Evolutionary conservation across 1,284 basidiomycete genomes (phyloP).

Genomic region (Cryptococcus amylolentus): DNA sequence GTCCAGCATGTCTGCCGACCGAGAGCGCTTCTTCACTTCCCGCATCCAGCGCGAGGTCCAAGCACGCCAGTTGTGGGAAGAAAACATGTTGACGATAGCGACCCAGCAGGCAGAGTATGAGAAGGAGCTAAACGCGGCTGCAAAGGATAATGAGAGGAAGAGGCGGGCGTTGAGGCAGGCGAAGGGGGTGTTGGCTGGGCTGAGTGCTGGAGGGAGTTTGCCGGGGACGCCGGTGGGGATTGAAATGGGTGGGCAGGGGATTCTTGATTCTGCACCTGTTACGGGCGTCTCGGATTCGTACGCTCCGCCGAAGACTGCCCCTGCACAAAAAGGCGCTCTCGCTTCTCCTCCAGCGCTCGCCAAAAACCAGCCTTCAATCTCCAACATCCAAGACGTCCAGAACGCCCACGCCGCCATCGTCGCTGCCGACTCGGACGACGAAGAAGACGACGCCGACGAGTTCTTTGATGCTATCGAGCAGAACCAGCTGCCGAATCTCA

Average conservation of each 20-base stretch:
- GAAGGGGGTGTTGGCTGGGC: slow-evolving; percentile 63
- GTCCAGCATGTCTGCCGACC: slow-evolving; percentile 65
- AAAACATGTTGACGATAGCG: slow-evolving; percentile 81
- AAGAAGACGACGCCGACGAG: slow-evolving; percentile 89
- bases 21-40: slow-evolving; percentile 75
- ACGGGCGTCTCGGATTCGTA: background rate
- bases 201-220: slow-evolving; percentile 26
- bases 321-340: background rate
- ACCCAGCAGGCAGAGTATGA: slow-evolving; percentile 83
- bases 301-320: slow-evolving; percentile 4
- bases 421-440: slow-evolving; percentile 51
- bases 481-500: slow-evolving; percentile 65
- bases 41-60: slow-evolving; percentile 66
- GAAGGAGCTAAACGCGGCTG: slow-evolving; percentile 59
- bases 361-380: background rate
- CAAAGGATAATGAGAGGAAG: slow-evolving; percentile 51
- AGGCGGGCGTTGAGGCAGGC: slow-evolving; percentile 58
- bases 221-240: slow-evolving; percentile 4
- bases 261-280: slow-evolving; percentile 13
- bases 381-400: slow-evolving; percentile 33
- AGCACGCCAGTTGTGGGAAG: slow-evolving; percentile 82
- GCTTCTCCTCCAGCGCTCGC: background rate
- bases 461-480: slow-evolving; percentile 96
- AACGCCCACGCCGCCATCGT: slow-evolving; percentile 40
- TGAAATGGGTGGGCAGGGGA: background rate